Conservation (phyloP, 1,284 basidiomycete species). For the Cryptococcus sp. region DNA sequence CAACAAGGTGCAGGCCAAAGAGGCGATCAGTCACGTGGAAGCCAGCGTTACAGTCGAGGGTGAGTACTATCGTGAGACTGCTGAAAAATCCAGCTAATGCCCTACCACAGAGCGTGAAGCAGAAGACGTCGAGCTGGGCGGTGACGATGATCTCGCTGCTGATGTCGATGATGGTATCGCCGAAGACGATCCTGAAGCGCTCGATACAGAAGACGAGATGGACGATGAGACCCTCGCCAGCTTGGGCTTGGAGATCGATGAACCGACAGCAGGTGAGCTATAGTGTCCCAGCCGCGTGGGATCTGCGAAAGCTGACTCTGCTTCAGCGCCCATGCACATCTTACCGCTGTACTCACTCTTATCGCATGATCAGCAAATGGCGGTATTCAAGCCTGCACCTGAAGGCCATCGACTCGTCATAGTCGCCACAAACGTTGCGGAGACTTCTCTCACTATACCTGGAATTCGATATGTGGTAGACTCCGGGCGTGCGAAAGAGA, state of each 20-base stretch:
- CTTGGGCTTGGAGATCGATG: conserved; percentile 46
- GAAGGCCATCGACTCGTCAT: conserved; percentile 67
- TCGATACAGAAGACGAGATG: conserved; percentile 55
- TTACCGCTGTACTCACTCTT: conserved; percentile 73
- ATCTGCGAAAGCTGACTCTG: conserved; percentile 3
- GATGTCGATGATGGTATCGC: conserved; percentile 56
- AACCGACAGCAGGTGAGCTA: conserved; percentile 52
- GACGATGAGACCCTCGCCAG: conserved; percentile 45
- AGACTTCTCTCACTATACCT: conserved; percentile 76
- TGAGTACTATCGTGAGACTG: conserved; percentile 50
- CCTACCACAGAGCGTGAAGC: conserved; percentile 43
- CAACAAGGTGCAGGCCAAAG: conserved; percentile 4
- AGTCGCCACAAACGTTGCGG: conserved; percentile 75
- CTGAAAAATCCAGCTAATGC: conserved; percentile 60
- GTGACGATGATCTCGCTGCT: conserved; percentile 54
- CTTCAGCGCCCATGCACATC: conserved; percentile 67
- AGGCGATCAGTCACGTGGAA: conserved; percentile 12
- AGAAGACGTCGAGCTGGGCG: conserved; percentile 53
- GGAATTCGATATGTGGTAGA: conserved; percentile 76
- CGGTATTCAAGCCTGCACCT: conserved; percentile 69
- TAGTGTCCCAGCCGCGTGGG: neutral
- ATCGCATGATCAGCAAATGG: conserved; percentile 71
- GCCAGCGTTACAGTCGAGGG: conserved; percentile 33
- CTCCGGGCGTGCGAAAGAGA: conserved; percentile 77
- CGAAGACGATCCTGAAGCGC: conserved; percentile 52